Evolutionary conservation across 176 grass and related monocot genomes (phyloP), one percentile per base, ranked within the genome.

Genomic region (Tuctoria greenei): DNA sequence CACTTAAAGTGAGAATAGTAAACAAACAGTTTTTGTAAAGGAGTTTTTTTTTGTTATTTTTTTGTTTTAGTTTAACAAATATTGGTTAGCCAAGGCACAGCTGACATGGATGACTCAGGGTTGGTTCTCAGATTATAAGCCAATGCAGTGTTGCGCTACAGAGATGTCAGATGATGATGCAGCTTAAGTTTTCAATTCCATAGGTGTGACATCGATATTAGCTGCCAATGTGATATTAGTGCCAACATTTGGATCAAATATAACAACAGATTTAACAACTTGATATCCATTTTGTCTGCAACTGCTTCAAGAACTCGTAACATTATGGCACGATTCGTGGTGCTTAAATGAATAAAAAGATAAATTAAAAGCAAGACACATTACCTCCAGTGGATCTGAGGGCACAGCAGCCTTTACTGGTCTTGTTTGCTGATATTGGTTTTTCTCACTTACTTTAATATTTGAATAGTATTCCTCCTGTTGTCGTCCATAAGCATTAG

Each of bases 331-430:
- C 1, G 52, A 60, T 40, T 44, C 58, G 38, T 9, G 16, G 62
- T 44, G 24, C 16, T 18, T 67, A 20, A 52, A 72, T 73, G 4
- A 38, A 56, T 42, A 56, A 2, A 73, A 46, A 73, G 15, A 38
- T 8, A 61, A 79, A 69, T 36, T 20, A 47, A 38, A 64, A 23
- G 58, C 23, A 85, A 72, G 72, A 35, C 69, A 61, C 51, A 66
- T 73, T 95, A 99, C 95, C 95, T 95, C 91, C 13, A 76, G 59
- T 58, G 81, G 63, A 73, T 90, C 89, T 57, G 76, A 83, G 49
- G 85, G 65, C 23, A 82, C 47, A 71, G 73, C 72, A 81, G 36
- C 61, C 26, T 81, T 81, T 51, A 92, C 79, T 57, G 70, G 72
- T 52, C 69, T 74, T 82, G 69, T 79, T 80, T 86, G 43, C 41